Conservation (phyloP, 129 eudicot species). For the Rutidosis leptorrhynchoides region DNA sequence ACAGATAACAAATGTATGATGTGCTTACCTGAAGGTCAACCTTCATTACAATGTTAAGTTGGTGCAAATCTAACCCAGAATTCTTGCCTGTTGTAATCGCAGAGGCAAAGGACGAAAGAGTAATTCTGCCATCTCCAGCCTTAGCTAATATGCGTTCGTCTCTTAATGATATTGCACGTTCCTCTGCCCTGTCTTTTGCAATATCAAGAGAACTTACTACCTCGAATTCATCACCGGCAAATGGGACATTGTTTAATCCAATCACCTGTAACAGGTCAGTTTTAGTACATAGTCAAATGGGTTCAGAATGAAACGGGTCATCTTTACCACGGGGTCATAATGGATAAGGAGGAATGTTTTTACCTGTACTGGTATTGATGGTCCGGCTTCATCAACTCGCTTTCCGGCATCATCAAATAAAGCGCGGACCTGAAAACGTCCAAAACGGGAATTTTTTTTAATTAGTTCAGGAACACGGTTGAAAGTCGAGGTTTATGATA, state of each 20-base stretch:
- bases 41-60: constrained; percentile 70
- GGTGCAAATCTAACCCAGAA: constrained; percentile 86
- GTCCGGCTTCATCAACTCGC: constrained; percentile 84
- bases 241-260: constrained; percentile 86
- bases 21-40: constrained; percentile 85
- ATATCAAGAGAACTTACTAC: constrained; percentile 75
- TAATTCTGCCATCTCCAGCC: constrained; percentile 86
- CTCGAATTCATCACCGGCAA: constrained; percentile 95
- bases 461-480: background rate
- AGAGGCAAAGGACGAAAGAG: constrained; percentile 86
- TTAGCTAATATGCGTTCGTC: constrained; percentile 70
- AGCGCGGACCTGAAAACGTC: constrained; percentile 75
- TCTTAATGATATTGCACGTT: constrained; percentile 61
- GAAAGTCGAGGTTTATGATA: background rate
- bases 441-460: constrained; percentile 14
- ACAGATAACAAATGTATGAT: background rate
- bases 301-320: background rate
- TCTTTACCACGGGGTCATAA: background rate
- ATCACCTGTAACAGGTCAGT: constrained; percentile 49
- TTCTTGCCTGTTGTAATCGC: constrained; percentile 77
- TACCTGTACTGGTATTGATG: constrained; percentile 96
- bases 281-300: background rate
- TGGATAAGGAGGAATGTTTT: constrained; percentile 1
- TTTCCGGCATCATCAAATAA: constrained; percentile 86
- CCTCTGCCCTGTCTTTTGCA: constrained; percentile 87